phyloP scores from a whole-genome alignment of 1,284 basidiomycete genomes.

The Rhizopogon parksii region DNA sequence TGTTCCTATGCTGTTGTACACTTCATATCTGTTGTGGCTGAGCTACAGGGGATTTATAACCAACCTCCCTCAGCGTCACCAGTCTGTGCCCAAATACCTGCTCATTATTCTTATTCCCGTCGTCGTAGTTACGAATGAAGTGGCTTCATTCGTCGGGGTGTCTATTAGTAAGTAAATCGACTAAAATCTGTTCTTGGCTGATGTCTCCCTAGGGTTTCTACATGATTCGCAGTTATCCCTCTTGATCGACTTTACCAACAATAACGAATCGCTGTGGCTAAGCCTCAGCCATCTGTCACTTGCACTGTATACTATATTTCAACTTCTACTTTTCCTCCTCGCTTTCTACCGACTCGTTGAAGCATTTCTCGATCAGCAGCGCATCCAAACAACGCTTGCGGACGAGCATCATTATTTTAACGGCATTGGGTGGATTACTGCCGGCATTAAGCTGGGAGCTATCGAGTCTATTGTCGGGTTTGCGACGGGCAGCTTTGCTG shows the following conservation, averaged over 20 bases:
- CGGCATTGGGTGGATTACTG: slow-evolving; percentile 58
- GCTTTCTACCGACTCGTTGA: slow-evolving; percentile 50
- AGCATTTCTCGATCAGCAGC: slow-evolving; percentile 44
- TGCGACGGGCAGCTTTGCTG: slow-evolving; percentile 42
- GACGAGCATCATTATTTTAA: slow-evolving; percentile 47
- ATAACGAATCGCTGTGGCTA: slow-evolving; percentile 38
- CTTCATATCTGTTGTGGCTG: slow-evolving; percentile 47
- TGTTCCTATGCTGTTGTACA: slow-evolving; percentile 52
- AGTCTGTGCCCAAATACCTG: slow-evolving; percentile 37
- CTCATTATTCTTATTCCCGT: slow-evolving; percentile 50
- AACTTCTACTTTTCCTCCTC: slow-evolving; percentile 50
- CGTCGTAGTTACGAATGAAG: slow-evolving; percentile 47
- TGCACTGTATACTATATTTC: slow-evolving; percentile 48
- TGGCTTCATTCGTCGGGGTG: slow-evolving; percentile 60
- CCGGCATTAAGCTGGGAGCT: slow-evolving; percentile 52
- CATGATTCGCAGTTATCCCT: slow-evolving; percentile 12
- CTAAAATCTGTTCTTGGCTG: slow-evolving; percentile 7
- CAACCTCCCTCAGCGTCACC: slow-evolving; percentile 43
- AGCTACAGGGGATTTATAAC: slow-evolving; percentile 42
- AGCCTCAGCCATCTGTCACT: slow-evolving; percentile 57
- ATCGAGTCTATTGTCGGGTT: slow-evolving; percentile 64
- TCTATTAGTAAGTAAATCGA: slow-evolving; percentile 42
- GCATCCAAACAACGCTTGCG: slow-evolving; percentile 38
- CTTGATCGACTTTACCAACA: slow-evolving; percentile 37
- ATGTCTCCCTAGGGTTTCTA: slow-evolving; percentile 12